Evolutionary conservation across 2,329 filamentous ascomycete genomes (phyloP), one percentile per base, ranked within the genome.

Genomic region (Botrytis fabae): DNA sequence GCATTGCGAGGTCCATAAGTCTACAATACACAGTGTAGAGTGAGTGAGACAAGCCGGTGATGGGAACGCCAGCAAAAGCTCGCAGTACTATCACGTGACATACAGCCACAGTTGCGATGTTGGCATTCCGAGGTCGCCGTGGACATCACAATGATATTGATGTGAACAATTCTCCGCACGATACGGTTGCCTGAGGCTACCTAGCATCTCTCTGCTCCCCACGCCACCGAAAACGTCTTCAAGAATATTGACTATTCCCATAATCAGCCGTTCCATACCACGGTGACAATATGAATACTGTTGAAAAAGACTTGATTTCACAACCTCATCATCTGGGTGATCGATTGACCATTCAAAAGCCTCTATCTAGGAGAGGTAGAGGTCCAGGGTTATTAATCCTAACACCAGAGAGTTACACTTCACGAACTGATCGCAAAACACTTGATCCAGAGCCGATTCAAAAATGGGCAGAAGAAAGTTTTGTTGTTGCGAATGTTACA

Each of bases 381-480:
- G 82, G 82, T 2, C 82, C 82, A 0, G 81, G 80, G 35, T 77
- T 83, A 22, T 62, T 83, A 9, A 75, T 82, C 20, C 25, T 83
- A 32, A 71, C 79, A 35, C 75, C 75, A 42, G 44, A 69, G 32
- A 14, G 71, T 60, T 68, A 75, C 64, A 40, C 70, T 63, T 44
- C 69, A 66, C 4, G 54, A 74, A 25, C 75, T 75, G 63, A 78
- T n/a, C 73, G 60, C 18, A 73, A 74, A 57, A 74, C 71, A n/a
- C 64, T 77, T 4, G 76, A 77, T 74, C 76, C 76, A 14, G 75
- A 75, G n/a, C 81, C 81, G 8, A 64, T 79, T 57, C 78, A 79
- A 62, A 82, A 83, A 78, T 83, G 81, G 81, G 81, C 82, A 12
- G 81, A 82, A 66, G 81, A 82, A 70, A 80, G 81, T 5, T 83